These are phyloP conservation scores for Diplocarpon rosae DNA, from an alignment of 2,329 filamentous ascomycete genomes.

Conservation along the genomic window DNA sequence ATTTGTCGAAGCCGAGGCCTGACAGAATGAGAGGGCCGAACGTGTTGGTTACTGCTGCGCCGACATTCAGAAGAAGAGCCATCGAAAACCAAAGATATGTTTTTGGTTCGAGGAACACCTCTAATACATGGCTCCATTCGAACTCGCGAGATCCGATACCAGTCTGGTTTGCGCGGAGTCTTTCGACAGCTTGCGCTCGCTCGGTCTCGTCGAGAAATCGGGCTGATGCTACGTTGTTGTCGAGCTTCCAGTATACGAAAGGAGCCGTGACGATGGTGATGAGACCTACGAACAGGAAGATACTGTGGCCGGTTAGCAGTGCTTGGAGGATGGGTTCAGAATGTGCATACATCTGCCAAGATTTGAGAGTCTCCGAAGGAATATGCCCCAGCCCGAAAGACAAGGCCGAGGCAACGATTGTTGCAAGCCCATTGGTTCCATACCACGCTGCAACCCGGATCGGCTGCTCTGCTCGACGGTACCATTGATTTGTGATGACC, in stretches of 20 bases:
- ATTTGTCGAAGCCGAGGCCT: slow-evolving; percentile 49
- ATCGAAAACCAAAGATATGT: slow-evolving; percentile 50
- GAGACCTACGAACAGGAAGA: slow-evolving; percentile 54
- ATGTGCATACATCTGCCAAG: slow-evolving; percentile 24
- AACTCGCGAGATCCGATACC: slow-evolving; percentile 62
- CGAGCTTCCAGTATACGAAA: slow-evolving; percentile 47
- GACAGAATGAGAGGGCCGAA: slow-evolving; percentile 54
- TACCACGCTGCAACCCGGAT: slow-evolving; percentile 29
- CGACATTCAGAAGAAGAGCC: slow-evolving; percentile 52
- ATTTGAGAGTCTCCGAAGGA: slow-evolving; percentile 35
- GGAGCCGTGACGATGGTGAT: slow-evolving; percentile 48
- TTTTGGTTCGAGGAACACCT: slow-evolving; percentile 38
- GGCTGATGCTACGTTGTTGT: slow-evolving; percentile 41
- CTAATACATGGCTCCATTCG: slow-evolving; percentile 53
- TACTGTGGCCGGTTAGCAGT: slow-evolving; percentile 37
- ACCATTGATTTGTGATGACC: slow-evolving; percentile 31
- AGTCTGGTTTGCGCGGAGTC: slow-evolving; percentile 64
- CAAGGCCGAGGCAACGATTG: slow-evolving; percentile 25
- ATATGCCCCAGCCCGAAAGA: slow-evolving; percentile 28
- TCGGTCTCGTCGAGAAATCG: slow-evolving; percentile 54
- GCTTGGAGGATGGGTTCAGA: slow-evolving; percentile 35
- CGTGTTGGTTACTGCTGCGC: slow-evolving; percentile 49
- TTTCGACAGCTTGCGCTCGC: slow-evolving; percentile 55
- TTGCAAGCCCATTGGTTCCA: slow-evolving; percentile 25
- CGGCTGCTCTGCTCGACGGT: slow-evolving; percentile 30